Evolutionary conservation across 1,284 basidiomycete genomes (phyloP), one percentile per base, ranked within the genome.

Genomic region (Coniferiporia weirii): DNA sequence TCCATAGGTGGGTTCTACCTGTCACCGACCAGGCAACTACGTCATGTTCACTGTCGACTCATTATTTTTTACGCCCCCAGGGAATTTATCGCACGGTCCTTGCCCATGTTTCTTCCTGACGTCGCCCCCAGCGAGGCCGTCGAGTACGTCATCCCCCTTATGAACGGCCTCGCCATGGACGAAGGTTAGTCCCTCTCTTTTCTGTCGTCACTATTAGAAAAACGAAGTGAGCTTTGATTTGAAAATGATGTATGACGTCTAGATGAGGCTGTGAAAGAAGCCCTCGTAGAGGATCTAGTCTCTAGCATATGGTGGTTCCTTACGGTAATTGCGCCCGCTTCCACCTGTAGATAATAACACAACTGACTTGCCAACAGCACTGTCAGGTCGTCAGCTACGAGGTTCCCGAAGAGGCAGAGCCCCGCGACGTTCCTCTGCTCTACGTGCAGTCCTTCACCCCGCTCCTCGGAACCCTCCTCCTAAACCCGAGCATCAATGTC

Each of bases 281-380:
- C 93, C 0, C 86, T 99, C 45, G 88, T 93, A 1, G 81, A 85
- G 1, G 87, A 93, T 67, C 76, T 99, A 22, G 84, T 93, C 54
- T 76, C 82, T 47, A 83, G 97, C 65, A 83, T 98, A 64, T 98
- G 94, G 94, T 97, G 92, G 86, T 98, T 96, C 73, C 88, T 93
- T 69, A 89, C 92, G 36, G 85, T 90, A 64, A 66, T 79, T 66
- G 61, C 60, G 57, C 54, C 36, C 53, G 52, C 20, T 40, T 40
- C 53, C 61, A 62, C 20, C 63, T 61, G 48, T 65, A 65, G 53
- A 49, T 62, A 55, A 47, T 52, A 59, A 66, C 8, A 53, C 57
- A 44, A 65, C 53, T 54, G 60, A 56, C 43, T 52, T 40, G 56
- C 32, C 53, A 52, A 48, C 45, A 63, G 61, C 54, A 54, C 17